These are phyloP conservation scores for Tylopilus felleus DNA, from an alignment of 768 basidiomycete species.

Conservation along the genomic window DNA sequence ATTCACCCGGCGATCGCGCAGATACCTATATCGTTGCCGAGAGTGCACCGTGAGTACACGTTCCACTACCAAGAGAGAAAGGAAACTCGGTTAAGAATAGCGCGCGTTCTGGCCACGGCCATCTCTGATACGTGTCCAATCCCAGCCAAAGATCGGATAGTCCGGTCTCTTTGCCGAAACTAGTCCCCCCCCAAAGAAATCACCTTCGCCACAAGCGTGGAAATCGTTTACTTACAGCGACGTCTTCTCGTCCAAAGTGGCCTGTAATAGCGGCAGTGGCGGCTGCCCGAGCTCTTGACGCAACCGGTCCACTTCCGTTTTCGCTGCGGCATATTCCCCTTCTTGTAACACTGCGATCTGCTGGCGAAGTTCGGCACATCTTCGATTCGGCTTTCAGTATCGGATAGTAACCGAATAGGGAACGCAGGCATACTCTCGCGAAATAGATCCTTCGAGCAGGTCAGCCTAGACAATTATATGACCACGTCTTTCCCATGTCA, in stretches of 20 bases:
- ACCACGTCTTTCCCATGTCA: slow-evolving; percentile 1
- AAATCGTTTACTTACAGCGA: slow-evolving; percentile 41
- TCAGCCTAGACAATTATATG: slow-evolving; percentile 47
- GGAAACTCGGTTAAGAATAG: slow-evolving; percentile 3
- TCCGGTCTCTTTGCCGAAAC: slow-evolving; percentile 2
- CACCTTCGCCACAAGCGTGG: slow-evolving; percentile 10
- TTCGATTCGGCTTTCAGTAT: slow-evolving; percentile 28
- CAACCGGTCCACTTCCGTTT: slow-evolving; percentile 72
- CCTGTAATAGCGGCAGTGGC: slow-evolving; percentile 68
- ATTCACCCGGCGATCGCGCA: slow-evolving; percentile 58
- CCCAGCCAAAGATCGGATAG: slow-evolving; percentile 1
- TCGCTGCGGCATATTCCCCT: slow-evolving; percentile 72
- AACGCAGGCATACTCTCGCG: slow-evolving; percentile 55
- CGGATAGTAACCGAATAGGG: background rate
- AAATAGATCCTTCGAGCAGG: slow-evolving; percentile 61
- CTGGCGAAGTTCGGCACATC: slow-evolving; percentile 61
- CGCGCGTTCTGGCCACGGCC: background rate
- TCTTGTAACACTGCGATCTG: slow-evolving; percentile 69
- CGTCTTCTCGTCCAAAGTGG: slow-evolving; percentile 68
- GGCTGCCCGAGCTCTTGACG: slow-evolving; percentile 74
- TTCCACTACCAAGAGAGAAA: background rate
- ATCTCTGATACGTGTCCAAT: slow-evolving; percentile 2
- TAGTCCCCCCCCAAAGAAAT: background rate
- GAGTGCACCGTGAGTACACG: slow-evolving; percentile 13
- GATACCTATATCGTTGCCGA: slow-evolving; percentile 42